Conservation (phyloP, 140 eudicot species). For the Oenanthe javanica region DNA sequence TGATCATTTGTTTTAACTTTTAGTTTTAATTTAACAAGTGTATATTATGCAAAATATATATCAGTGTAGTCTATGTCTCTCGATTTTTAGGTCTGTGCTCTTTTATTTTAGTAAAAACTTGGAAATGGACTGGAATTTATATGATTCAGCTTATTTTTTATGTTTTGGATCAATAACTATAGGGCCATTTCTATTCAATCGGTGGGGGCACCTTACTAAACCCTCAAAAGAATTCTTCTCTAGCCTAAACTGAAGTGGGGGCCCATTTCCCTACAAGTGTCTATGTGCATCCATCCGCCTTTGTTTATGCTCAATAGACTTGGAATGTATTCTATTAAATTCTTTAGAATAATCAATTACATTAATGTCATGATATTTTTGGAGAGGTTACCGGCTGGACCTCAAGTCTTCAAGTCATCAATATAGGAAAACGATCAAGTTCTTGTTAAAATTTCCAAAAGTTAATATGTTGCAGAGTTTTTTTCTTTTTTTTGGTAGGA, state of each 20-base stretch:
- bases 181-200: background rate
- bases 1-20: too few relatives aligned
- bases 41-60: background rate
- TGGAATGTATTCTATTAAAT: background rate
- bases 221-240: background rate
- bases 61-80: background rate
- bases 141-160: background rate
- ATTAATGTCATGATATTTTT: background rate
- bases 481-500: too few relatives aligned
- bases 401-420: background rate
- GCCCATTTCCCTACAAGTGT: background rate
- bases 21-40: background rate
- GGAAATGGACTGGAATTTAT: background rate
- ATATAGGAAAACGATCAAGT: background rate
- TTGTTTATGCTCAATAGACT: background rate
- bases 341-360: background rate
- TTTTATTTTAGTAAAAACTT: background rate
- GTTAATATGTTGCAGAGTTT: background rate
- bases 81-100: background rate
- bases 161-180: background rate
- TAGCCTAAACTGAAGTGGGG: too few relatives aligned
- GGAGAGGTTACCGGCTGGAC: background rate
- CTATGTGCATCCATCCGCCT: background rate
- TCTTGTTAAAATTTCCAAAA: too few relatives aligned
- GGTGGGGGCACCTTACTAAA: background rate